Evolutionary conservation across 352 stramenopile species (phyloP).

Genomic region (Thalassiosira sp.): DNA sequence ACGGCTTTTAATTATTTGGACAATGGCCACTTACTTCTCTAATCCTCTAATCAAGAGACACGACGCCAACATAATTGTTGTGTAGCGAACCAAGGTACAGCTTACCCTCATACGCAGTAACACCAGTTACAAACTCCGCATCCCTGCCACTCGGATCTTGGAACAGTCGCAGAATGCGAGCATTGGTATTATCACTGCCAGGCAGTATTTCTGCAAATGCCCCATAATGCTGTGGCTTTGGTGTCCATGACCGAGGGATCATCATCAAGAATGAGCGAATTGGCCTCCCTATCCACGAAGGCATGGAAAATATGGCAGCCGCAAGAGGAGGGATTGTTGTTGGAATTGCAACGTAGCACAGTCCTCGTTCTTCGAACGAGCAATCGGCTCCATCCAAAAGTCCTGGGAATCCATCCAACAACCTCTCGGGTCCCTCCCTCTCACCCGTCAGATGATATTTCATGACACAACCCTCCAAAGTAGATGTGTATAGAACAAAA

Average conservation of each 20-base stretch:
- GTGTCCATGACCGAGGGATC: conserved; percentile 43
- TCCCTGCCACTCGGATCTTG: conserved; percentile 67
- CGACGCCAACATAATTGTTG: conserved; percentile 66
- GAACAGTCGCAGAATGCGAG: conserved; percentile 40
- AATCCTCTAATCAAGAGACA: conserved; percentile 22
- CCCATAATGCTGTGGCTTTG: conserved; percentile 37
- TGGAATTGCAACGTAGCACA: conserved; percentile 57
- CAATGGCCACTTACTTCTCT: too few relatives aligned
- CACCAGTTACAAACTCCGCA: conserved; percentile 53
- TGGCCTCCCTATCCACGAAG: conserved; percentile 26
- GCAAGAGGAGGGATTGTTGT: conserved; percentile 24
- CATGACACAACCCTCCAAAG: conserved; percentile 49
- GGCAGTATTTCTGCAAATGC: conserved; percentile 55
- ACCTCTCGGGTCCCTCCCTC: conserved; percentile 48
- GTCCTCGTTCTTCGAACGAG: conserved; percentile 22
- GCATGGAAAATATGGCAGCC: conserved; percentile 41
- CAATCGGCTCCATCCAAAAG: conserved; percentile 68
- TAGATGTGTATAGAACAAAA: conserved; percentile 61
- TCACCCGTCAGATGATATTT: conserved; percentile 60
- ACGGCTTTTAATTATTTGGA: too few relatives aligned
- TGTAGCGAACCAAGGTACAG: conserved; percentile 69
- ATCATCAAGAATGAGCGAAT: conserved; percentile 58
- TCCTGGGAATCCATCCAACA: conserved; percentile 52
- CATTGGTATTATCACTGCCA: conserved; percentile 13
- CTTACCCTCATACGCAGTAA: conserved; percentile 58